Percentiles rank a stretch among this genome's conserved stretches.
Conservation (phyloP, 2,329 filamentous ascomycete genomes). For the Arthrobotrys entomopaga region DNA sequence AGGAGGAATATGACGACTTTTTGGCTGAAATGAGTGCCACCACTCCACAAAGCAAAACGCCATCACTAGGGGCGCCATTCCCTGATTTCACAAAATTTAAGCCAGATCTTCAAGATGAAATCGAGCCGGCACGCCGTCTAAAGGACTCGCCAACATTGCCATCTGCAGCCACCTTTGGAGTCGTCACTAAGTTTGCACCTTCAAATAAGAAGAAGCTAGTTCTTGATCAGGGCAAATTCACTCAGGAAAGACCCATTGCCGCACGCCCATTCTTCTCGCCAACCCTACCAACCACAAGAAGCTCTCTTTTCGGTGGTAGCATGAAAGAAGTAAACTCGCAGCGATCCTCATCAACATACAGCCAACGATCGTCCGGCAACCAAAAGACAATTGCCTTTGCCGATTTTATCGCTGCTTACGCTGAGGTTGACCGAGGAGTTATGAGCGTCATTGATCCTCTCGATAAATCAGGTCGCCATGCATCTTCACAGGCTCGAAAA, state of each 20-base stretch:
- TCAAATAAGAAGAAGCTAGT: constrained; percentile 52
- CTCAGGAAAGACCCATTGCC: constrained; percentile 33
- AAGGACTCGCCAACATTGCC: constrained; percentile 51
- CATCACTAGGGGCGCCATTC: constrained; percentile 33
- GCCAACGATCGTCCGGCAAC: constrained; percentile 49
- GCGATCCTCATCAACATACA: constrained; percentile 50
- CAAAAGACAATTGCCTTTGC: constrained; percentile 54
- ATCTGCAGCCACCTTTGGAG: constrained; percentile 44
- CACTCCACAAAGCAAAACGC: constrained; percentile 34
- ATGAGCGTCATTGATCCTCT: constrained; percentile 54
- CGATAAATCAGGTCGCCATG: constrained; percentile 56
- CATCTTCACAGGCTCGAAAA: constrained; percentile 53
- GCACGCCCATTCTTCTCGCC: constrained; percentile 51
- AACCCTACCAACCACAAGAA: constrained; percentile 41
- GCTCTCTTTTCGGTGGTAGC: constrained; percentile 43
- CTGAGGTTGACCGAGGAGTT: constrained; percentile 43
- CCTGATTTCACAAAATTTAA: constrained; percentile 31
- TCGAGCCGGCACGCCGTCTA: constrained; percentile 30
- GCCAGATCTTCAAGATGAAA: constrained; percentile 43
- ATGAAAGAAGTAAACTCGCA: constrained; percentile 46
- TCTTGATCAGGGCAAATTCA: constrained; percentile 45
- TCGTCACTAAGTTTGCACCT: constrained; percentile 41
- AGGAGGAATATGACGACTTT: constrained; percentile 41
- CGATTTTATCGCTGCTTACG: constrained; percentile 49
- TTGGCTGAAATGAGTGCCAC: constrained; percentile 50